Conservation (phyloP, 805 yeast species). For the Monosporozyma unispora region DNA sequence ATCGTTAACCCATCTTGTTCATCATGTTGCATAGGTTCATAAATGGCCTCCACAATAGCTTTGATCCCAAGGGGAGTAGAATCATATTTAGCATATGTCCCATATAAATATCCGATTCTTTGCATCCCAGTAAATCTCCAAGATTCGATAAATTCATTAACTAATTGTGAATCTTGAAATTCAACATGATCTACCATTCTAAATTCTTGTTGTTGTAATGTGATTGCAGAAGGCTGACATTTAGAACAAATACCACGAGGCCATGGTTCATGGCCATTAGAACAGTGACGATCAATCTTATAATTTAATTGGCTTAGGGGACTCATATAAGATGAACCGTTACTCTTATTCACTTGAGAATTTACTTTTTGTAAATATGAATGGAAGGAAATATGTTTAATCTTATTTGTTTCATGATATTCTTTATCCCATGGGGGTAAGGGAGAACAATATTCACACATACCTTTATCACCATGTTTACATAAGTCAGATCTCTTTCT, state of each 20-base stretch:
- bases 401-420: slow-evolving; percentile 63
- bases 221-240: slow-evolving; percentile 94
- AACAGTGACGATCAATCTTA: slow-evolving; percentile 52
- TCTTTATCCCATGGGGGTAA: slow-evolving; percentile 88
- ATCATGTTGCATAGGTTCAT: slow-evolving; percentile 84
- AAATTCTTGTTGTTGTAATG: slow-evolving; percentile 79
- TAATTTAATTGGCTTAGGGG: slow-evolving; percentile 70
- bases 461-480: slow-evolving; percentile 84
- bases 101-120: slow-evolving; percentile 78
- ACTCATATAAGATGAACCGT: slow-evolving; percentile 61
- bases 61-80: slow-evolving; percentile 80
- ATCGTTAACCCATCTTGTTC: slow-evolving; percentile 79
- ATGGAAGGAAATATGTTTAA: slow-evolving; percentile 84
- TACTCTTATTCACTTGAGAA: slow-evolving; percentile 53
- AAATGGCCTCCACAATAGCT: slow-evolving; percentile 87
- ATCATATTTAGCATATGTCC: slow-evolving; percentile 68
- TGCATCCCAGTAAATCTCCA: slow-evolving; percentile 90
- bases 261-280: slow-evolving; percentile 84
- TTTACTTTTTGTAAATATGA: slow-evolving; percentile 69
- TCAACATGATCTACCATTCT: slow-evolving; percentile 98
- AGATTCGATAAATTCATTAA: slow-evolving; percentile 76
- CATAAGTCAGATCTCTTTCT: slow-evolving; percentile 59
- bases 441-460: slow-evolving; percentile 97
- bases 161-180: slow-evolving; percentile 61
- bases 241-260: slow-evolving; percentile 91